These are phyloP conservation scores for Mycena chlorophos DNA, from an alignment of 768 basidiomycete genomes.

Conservation along the genomic window DNA sequence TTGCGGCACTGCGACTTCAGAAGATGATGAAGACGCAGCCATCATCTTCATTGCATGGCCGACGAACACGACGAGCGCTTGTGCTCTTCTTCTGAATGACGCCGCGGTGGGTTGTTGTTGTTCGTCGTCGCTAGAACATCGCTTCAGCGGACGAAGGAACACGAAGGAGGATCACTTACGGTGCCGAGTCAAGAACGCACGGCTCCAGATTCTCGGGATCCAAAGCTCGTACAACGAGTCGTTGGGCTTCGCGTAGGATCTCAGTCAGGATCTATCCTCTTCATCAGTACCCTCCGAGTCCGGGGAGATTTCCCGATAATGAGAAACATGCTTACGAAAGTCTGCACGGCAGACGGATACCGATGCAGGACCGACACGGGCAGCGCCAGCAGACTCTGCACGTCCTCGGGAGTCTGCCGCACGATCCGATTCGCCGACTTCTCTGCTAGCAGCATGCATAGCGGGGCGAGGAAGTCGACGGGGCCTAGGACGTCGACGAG, in stretches of 20 bases:
- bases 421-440: slow-evolving; percentile 69
- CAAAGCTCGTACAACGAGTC: slow-evolving; percentile 49
- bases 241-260: slow-evolving; percentile 63
- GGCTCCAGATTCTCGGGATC: slow-evolving; percentile 38
- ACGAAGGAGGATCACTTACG: slow-evolving; percentile 44
- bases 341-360: slow-evolving; percentile 46
- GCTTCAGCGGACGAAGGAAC: background rate
- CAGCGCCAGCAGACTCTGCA: slow-evolving; percentile 57
- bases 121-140: slow-evolving; percentile 55
- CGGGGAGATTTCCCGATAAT: background rate
- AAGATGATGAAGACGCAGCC: slow-evolving; percentile 22
- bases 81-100: slow-evolving; percentile 57
- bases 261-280: slow-evolving; percentile 58
- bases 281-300: background rate
- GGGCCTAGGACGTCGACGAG: slow-evolving; percentile 81
- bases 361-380: slow-evolving; percentile 68
- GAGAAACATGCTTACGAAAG: slow-evolving; percentile 44
- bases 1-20: slow-evolving; percentile 21
- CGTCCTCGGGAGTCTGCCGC: slow-evolving; percentile 62
- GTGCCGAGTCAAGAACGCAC: slow-evolving; percentile 56
- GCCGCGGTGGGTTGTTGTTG: slow-evolving; percentile 45
- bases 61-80: slow-evolving; percentile 67
- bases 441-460: slow-evolving; percentile 84
- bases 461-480: slow-evolving; percentile 75
- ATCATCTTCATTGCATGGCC: slow-evolving; percentile 48